Evolutionary conservation across 805 yeast genomes (phyloP).

Genomic region (Ogataea nonfermentans): DNA sequence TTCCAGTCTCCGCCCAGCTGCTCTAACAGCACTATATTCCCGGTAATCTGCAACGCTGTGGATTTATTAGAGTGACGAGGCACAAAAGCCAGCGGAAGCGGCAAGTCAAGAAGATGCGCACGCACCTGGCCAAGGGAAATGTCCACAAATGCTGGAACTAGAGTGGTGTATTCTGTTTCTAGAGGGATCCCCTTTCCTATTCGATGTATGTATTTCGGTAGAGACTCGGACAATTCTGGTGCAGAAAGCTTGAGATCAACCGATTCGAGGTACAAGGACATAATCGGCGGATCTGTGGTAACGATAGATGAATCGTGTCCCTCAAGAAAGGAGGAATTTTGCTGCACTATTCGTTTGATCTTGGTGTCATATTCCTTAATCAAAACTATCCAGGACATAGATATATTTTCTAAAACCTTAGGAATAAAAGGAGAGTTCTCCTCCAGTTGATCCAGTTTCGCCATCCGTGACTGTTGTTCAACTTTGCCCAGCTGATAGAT

Average conservation of each 20-base stretch:
- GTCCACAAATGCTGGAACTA: conserved; percentile 62
- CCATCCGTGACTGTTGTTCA: conserved; percentile 53
- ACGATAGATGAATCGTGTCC: conserved; percentile 33
- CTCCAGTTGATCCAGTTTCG: conserved; percentile 29
- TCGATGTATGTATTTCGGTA: conserved; percentile 53
- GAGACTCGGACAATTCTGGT: conserved; percentile 37
- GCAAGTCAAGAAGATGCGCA: conserved; percentile 79
- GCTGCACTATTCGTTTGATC: conserved; percentile 38
- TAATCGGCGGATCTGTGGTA: conserved; percentile 1
- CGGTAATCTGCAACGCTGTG: conserved; percentile 39
- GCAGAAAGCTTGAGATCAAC: conserved; percentile 1
- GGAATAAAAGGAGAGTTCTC: conserved; percentile 13
- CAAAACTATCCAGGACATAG: conserved; percentile 65
- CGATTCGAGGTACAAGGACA: conserved; percentile 6
- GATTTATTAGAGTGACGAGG: conserved; percentile 40
- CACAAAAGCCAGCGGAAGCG: conserved; percentile 74
- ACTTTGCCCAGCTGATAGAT: conserved; percentile 56
- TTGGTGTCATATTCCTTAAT: conserved; percentile 47
- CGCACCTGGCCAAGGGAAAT: conserved; percentile 60
- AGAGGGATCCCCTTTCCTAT: conserved; percentile 83
- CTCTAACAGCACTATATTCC: conserved; percentile 72
- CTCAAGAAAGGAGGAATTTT: conserved; percentile 42
- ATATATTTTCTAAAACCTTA: conserved; percentile 33
- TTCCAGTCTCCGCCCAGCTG: conserved; percentile 52
- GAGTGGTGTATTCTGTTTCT: conserved; percentile 63